A percentile compares a stretch with the other conserved stretches of the same genome.
Conservation (phyloP, 345 rosid genomes). For the Raphanus raphanistrum region DNA sequence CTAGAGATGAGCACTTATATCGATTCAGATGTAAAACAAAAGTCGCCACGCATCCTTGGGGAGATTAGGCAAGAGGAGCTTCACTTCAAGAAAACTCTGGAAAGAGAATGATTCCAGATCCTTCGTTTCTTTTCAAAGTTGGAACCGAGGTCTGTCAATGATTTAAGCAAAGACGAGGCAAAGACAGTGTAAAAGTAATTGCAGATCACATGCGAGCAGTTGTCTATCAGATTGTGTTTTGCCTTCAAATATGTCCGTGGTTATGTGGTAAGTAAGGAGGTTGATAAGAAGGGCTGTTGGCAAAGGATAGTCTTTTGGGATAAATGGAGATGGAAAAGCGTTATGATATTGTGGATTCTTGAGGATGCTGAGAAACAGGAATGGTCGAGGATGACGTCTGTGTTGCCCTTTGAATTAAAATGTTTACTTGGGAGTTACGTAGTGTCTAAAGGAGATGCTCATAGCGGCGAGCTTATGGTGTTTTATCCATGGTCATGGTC, state of each 20-base stretch:
- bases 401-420: background rate
- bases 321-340: too few relatives aligned
- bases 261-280: too few relatives aligned
- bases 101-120: conserved; percentile 92
- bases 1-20: conserved; percentile 73
- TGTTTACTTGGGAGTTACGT: background rate
- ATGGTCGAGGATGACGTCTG: background rate
- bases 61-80: conserved; percentile 86
- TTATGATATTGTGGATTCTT: background rate
- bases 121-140: conserved; percentile 88
- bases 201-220: too few relatives aligned
- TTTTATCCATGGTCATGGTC: background rate
- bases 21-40: conserved; percentile 64
- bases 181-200: too few relatives aligned
- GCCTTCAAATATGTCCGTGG: too few relatives aligned
- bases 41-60: conserved; percentile 60
- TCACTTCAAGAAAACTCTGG: conserved; percentile 84
- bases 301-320: too few relatives aligned
- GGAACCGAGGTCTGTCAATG: conserved; percentile 67
- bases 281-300: too few relatives aligned
- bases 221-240: too few relatives aligned
- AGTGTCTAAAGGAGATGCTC: background rate
- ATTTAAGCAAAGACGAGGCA: too few relatives aligned
- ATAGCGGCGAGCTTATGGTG: background rate
- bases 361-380: background rate